Base-by-base conservation (phyloP, 805 yeast species). In the Candida sphagnicola region DNA sequence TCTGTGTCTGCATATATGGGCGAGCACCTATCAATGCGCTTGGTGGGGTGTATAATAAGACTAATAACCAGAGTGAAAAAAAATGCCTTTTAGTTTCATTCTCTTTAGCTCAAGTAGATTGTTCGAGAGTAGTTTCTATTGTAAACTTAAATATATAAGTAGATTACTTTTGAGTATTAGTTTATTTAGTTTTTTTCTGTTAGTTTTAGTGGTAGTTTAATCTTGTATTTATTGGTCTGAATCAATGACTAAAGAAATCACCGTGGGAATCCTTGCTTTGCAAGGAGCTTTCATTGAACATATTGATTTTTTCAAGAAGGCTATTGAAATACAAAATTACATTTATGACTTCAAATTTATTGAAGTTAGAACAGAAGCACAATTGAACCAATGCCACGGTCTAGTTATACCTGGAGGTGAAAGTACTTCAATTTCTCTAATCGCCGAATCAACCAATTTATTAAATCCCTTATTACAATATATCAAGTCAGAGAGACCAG, bases 251-350 rank as follows among this genome's bases (percentile, higher is more conserved):
- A 40, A 37, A 37, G 21, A 37, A 5, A 25, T 57, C 12, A 55
- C 51, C 3, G 67, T 85, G 8, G 95, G 95, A 3, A 89, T 85
- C 1, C 58, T 85, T 37, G 85, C 91, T 0, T 68, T 85, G 14
- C 95, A 85, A 54, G 95, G 95, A 4, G 90, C 93, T 0, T 85
- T 83, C 52, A 55, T 63, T 13, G 95, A 85, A 51, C 95, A 85
- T 54, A 59, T 80, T 5, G 57, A 65, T 2, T 77, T 74, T 49
- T 60, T 84, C 29, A 51, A 67, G 13, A 43, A 51, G 13, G 57
- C 78, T 39, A 33, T 37, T 1, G 35, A 34, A 6, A n/a, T 40
- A 11, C 28, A 42, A 4, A 50, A 57, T 10, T 62, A 69, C 46
- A 37, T 56, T 2, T 53, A 59, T 28, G 41, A 46, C 5, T 55